These are phyloP conservation scores for Pythium phragmiticola DNA, from an alignment of 352 stramenopile genomes.

Conservation along the genomic window DNA sequence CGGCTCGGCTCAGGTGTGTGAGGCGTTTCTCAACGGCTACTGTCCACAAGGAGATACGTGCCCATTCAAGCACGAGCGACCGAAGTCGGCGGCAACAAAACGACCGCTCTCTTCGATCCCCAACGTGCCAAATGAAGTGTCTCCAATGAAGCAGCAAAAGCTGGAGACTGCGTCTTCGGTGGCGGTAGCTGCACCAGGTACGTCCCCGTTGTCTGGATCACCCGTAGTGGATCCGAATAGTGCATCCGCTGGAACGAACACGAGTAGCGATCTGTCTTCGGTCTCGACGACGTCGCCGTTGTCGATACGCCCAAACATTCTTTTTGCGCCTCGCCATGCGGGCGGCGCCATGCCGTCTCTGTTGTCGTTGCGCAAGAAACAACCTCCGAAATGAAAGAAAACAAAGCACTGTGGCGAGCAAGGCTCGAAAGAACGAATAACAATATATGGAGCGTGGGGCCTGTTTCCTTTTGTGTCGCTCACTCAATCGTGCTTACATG, in stretches of 20 bases:
- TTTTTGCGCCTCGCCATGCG: slow-evolving; percentile 56
- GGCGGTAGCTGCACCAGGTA: slow-evolving; percentile 15
- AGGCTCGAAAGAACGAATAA: neutral
- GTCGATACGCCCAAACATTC: slow-evolving; percentile 31
- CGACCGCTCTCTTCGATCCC: slow-evolving; percentile 5
- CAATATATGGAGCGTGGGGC: neutral
- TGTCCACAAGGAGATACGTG: slow-evolving; percentile 56
- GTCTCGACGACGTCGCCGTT: neutral
- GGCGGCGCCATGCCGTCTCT: slow-evolving; percentile 37
- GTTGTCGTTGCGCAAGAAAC: slow-evolving; percentile 34
- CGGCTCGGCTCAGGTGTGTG: slow-evolving; percentile 53
- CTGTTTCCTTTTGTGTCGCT: too few relatives aligned
- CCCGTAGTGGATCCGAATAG: slow-evolving; percentile 1
- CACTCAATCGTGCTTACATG: too few relatives aligned
- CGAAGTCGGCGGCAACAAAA: slow-evolving; percentile 11
- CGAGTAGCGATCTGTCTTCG: slow-evolving; percentile 4
- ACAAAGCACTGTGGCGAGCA: neutral
- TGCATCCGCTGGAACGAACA: neutral
- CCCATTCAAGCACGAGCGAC: slow-evolving; percentile 60
- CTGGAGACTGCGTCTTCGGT: neutral
- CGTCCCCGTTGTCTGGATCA: slow-evolving; percentile 4
- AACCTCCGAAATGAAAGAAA: slow-evolving; percentile 9
- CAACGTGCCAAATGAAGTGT: neutral
- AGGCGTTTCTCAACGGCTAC: slow-evolving; percentile 66
- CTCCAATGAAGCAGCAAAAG: slow-evolving; percentile 12